Evolutionary conservation across 306 rosid genomes (phyloP).

Genomic region (Prunus mume): DNA sequence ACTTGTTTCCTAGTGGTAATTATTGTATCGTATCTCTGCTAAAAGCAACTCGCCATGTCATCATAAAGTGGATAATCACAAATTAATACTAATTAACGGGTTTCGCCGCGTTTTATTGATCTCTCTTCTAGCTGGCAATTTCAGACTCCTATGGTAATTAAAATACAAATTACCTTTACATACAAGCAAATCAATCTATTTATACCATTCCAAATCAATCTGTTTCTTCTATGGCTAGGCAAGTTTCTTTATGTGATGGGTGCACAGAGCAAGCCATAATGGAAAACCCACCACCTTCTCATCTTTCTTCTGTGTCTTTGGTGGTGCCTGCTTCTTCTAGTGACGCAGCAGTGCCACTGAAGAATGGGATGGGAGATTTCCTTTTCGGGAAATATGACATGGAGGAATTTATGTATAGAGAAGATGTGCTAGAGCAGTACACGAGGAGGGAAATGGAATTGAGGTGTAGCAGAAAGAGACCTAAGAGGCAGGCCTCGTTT

Average conservation of each 20-base stretch:
- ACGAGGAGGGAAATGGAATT: constrained; percentile 24
- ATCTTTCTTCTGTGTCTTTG: not conserved
- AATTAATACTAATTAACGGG: not conserved
- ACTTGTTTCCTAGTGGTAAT: not conserved
- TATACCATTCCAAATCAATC: not conserved
- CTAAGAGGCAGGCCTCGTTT: not conserved
- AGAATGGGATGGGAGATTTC: constrained; percentile 9
- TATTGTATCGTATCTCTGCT: not conserved
- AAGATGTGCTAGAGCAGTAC: constrained; percentile 31
- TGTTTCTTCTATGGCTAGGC: not conserved
- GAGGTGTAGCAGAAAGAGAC: constrained; percentile 8
- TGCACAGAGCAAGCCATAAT: not conserved
- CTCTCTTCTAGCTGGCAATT: not conserved
- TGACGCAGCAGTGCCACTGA: not conserved
- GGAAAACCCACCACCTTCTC: not conserved
- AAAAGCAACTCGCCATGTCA: not conserved
- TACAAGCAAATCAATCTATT: not conserved
- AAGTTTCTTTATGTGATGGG: not conserved
- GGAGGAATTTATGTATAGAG: constrained; percentile 14
- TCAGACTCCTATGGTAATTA: not conserved
- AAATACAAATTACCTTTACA: not conserved
- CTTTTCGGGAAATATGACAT: constrained; percentile 37
- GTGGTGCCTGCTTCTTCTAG: not conserved
- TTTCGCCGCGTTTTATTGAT: not conserved
- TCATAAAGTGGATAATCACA: not conserved